phyloP scores from a whole-genome alignment of 805 yeast species.

The Wickerhamomyces ciferrii region DNA sequence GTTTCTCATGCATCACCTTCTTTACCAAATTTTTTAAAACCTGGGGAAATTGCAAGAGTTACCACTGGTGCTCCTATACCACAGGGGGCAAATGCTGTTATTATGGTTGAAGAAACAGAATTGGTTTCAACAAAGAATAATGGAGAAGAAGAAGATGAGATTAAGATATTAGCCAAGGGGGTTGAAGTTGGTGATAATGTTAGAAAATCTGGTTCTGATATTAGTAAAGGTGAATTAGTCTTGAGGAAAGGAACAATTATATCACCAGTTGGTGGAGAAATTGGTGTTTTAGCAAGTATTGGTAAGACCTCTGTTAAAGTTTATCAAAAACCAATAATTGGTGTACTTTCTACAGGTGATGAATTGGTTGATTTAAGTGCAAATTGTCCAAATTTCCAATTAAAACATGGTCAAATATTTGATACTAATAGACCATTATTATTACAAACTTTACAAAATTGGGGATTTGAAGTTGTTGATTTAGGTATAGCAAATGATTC shows the following conservation, averaged over 20 bases:
- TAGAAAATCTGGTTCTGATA: constrained; percentile 43
- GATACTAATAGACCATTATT: constrained; percentile 48
- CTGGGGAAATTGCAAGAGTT: constrained; percentile 37
- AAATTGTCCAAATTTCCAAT: constrained; percentile 1
- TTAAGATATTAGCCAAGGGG: constrained; percentile 33
- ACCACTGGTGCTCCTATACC: constrained; percentile 58
- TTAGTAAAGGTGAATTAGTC: constrained; percentile 31
- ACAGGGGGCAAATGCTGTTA: constrained; percentile 45
- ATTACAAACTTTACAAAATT: constrained; percentile 26
- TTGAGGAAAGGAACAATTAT: constrained; percentile 31
- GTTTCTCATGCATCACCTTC: constrained; percentile 37
- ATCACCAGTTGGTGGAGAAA: constrained; percentile 41
- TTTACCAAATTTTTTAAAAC: constrained; percentile 11
- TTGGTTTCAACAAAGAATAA: constrained; percentile 29
- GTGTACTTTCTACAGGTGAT: constrained; percentile 47
- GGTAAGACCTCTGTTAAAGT: constrained; percentile 35
- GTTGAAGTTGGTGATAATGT: constrained; percentile 39
- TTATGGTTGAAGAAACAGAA: constrained; percentile 48
- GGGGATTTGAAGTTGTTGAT: constrained; percentile 37
- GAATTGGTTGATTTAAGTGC: constrained; percentile 34
- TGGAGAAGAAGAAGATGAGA: constrained; percentile 36
- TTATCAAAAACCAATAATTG: constrained; percentile 36
- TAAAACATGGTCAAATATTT: constrained; percentile 38
- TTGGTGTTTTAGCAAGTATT: constrained; percentile 42
- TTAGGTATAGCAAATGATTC: constrained; percentile 46